Evolutionary conservation across 192 early-diverging fungal genomes (phyloP).

Genomic region (Podila epigama): DNA sequence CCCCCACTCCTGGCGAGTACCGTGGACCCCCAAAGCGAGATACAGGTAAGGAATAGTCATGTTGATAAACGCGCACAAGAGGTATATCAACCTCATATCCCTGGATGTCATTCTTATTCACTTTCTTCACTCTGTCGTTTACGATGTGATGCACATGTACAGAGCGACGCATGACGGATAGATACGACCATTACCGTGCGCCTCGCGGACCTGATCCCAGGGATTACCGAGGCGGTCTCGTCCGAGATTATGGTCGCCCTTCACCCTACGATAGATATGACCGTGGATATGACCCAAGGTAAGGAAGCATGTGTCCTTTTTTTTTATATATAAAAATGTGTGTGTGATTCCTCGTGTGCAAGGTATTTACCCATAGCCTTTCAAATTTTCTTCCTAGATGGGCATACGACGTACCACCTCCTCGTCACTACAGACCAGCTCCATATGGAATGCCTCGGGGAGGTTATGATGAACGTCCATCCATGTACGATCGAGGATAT

Average conservation of each 20-base stretch:
- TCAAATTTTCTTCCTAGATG: slow-evolving; percentile 16
- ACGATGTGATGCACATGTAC: background rate
- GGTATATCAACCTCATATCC: too few species aligned
- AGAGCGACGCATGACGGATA: slow-evolving; percentile 40
- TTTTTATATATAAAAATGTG: too few species aligned
- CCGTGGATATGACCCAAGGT: slow-evolving; percentile 27
- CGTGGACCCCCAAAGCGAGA: slow-evolving; percentile 76
- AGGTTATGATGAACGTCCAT: slow-evolving; percentile 24
- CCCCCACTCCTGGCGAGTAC: slow-evolving; percentile 84
- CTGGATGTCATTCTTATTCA: too few species aligned
- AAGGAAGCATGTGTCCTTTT: background rate
- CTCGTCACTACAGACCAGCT: slow-evolving; percentile 38
- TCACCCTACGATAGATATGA: slow-evolving; percentile 47
- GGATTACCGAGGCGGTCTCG: slow-evolving; percentile 37
- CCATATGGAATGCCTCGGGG: slow-evolving; percentile 21
- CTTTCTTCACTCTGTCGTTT: too few species aligned
- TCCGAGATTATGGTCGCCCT: slow-evolving; percentile 42
- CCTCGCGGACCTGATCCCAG: slow-evolving; percentile 52
- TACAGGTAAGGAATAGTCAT: slow-evolving; percentile 41
- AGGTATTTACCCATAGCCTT: too few species aligned
- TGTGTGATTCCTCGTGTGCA: too few species aligned
- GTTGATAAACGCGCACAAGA: too few species aligned
- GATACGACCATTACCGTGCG: slow-evolving; percentile 53
- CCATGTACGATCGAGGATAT: slow-evolving; percentile 44
- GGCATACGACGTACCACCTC: slow-evolving; percentile 45